phyloP scores from a whole-genome alignment of 2,329 filamentous ascomycete species.

The Neurospora crassa region DNA sequence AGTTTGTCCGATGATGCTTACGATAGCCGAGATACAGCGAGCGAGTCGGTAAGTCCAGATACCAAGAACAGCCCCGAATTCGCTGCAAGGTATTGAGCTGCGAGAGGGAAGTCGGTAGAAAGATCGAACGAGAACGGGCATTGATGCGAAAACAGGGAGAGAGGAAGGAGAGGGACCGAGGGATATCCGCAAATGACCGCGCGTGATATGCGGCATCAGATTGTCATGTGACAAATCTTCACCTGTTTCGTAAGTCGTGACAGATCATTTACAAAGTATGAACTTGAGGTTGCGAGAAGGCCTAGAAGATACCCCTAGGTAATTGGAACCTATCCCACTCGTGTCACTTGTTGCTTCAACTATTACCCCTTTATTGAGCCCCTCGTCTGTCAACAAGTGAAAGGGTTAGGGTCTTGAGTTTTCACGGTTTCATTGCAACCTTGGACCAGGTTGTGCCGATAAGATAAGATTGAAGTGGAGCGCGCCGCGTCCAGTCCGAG shows the following conservation, averaged over 20 bases:
- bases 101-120: neutral
- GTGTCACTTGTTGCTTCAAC: neutral
- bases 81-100: neutral
- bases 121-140: neutral
- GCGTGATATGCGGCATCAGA: neutral
- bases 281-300: neutral
- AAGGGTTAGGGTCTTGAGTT: neutral
- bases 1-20: neutral
- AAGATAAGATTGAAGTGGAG: neutral
- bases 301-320: neutral
- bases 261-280: neutral
- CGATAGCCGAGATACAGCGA: neutral
- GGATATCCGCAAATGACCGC: neutral
- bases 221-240: neutral
- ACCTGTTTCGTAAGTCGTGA: neutral
- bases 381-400: neutral
- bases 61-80: neutral
- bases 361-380: neutral
- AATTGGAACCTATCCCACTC: neutral
- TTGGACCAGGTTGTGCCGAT: neutral
- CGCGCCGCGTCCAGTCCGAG: neutral
- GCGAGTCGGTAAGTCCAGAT: neutral
- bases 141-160: neutral
- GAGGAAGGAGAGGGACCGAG: neutral
- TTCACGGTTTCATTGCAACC: neutral